Percentiles rank a stretch among this genome's conserved stretches.
Conservation (phyloP, 805 yeast genomes). For the Lipomyces yamanashiensis region DNA sequence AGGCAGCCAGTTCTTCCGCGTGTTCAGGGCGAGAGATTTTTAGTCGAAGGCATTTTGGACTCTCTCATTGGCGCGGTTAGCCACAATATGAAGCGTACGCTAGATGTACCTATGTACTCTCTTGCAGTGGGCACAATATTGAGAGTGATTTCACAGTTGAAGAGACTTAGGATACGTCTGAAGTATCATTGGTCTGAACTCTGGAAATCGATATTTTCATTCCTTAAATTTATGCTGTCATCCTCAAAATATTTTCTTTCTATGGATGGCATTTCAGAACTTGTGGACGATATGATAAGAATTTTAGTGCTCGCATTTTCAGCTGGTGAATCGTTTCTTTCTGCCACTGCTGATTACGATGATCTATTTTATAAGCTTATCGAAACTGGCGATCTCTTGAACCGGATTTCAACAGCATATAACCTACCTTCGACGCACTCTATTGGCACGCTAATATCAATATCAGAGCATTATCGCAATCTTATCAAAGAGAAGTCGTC, state of each 20-base stretch:
- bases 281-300: conserved; percentile 35
- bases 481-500: conserved; percentile 29
- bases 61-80: conserved; percentile 43
- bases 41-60: conserved; percentile 46
- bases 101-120: conserved; percentile 42
- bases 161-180: conserved; percentile 25
- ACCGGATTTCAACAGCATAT: conserved; percentile 36
- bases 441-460: conserved; percentile 28
- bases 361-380: conserved; percentile 45
- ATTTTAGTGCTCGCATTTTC: conserved; percentile 42
- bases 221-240: conserved; percentile 40
- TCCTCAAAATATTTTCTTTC: background rate
- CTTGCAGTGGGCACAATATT: conserved; percentile 28
- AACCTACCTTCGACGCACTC: conserved; percentile 19
- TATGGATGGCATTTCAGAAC: conserved; percentile 30
- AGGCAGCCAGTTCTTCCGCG: conserved; percentile 41
- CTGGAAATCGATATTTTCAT: conserved; percentile 45
- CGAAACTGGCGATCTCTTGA: conserved; percentile 39
- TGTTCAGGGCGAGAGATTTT: conserved; percentile 39
- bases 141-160: conserved; percentile 31
- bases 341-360: conserved; percentile 43
- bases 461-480: conserved; percentile 34
- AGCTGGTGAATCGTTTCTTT: conserved; percentile 44
- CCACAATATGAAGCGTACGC: conserved; percentile 40
- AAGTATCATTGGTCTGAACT: conserved; percentile 49